These are phyloP conservation scores for Kurtzmaniella natalensis DNA, from an alignment of 1,139 yeast genomes.

Conservation along the genomic window DNA sequence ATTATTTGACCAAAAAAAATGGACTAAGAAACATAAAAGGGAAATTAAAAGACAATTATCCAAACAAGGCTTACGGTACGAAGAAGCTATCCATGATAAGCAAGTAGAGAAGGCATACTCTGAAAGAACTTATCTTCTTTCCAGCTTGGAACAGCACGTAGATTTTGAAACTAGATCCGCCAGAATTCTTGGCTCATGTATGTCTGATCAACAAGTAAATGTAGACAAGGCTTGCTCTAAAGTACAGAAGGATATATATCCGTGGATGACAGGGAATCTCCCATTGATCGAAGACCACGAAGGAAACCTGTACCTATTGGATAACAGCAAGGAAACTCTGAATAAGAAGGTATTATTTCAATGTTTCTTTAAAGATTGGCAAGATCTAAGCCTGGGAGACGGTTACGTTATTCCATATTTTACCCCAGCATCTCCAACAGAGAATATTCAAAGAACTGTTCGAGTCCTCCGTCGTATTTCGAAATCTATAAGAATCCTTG, in stretches of 20 bases:
- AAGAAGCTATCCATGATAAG: constrained; percentile 10
- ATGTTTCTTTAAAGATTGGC: constrained; percentile 15
- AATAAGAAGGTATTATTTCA: constrained; percentile 1
- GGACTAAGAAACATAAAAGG: constrained; percentile 19
- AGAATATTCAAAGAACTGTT: constrained; percentile 20
- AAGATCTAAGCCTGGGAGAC: constrained; percentile 18
- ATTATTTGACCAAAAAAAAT: constrained; percentile 23
- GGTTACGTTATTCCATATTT: constrained; percentile 35
- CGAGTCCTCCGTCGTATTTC: constrained; percentile 22
- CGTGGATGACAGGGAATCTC: constrained; percentile 14
- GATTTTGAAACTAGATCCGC: constrained; percentile 21
- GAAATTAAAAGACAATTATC: constrained; percentile 11
- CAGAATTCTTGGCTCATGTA: constrained; percentile 31
- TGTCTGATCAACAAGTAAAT: constrained; percentile 8
- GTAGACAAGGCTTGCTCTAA: constrained; percentile 10
- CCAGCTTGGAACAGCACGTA: constrained; percentile 19
- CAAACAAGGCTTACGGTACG: constrained; percentile 11
- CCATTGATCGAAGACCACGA: constrained; percentile 19
- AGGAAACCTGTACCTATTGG: no score
- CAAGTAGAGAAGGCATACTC: constrained; percentile 12
- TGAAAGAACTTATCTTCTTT: constrained; percentile 11
- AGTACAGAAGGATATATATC: constrained; percentile 11
- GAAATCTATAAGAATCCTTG: constrained; percentile 26
- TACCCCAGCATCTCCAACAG: constrained; percentile 13
- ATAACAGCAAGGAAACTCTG: no score